phyloP scores from a whole-genome alignment of 2,329 filamentous ascomycete genomes.

The Reticulascus tulasneorum region DNA sequence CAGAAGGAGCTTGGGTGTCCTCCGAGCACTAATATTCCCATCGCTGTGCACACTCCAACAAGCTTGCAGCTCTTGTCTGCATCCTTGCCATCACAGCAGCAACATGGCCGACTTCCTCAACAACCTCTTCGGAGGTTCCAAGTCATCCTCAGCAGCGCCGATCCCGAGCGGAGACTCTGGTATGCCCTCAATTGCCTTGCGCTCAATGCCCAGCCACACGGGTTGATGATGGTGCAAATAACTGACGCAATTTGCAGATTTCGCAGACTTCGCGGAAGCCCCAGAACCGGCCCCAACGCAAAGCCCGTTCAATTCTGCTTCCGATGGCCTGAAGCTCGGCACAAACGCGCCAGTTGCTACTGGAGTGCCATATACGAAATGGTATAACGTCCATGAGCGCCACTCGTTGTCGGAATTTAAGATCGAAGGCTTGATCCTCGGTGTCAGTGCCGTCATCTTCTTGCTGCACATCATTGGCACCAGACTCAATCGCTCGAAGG shows the following conservation, averaged over 20 bases:
- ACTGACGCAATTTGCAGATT: slow-evolving; percentile 57
- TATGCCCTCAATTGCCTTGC: slow-evolving; percentile 35
- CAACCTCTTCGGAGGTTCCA: slow-evolving; percentile 65
- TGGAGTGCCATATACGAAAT: slow-evolving; percentile 74
- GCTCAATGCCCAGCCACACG: no score
- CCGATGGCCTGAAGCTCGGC: slow-evolving; percentile 41
- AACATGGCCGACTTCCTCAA: slow-evolving; percentile 60
- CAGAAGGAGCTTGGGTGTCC: slow-evolving; percentile 5
- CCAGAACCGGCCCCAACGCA: slow-evolving; percentile 60
- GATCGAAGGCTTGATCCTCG: slow-evolving; percentile 78
- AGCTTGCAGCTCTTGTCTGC: slow-evolving; percentile 14
- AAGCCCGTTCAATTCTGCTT: slow-evolving; percentile 30
- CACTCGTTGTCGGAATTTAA: slow-evolving; percentile 80
- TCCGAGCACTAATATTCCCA: slow-evolving; percentile 13
- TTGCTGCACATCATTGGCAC: slow-evolving; percentile 78
- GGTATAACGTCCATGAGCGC: slow-evolving; percentile 96
- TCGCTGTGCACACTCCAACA: slow-evolving; percentile 10
- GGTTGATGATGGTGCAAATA: no score
- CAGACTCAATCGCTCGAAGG: slow-evolving; percentile 73
- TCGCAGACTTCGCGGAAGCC: slow-evolving; percentile 85
- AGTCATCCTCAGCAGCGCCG: slow-evolving; percentile 51
- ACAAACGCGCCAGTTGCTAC: slow-evolving; percentile 42
- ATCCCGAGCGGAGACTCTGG: slow-evolving; percentile 57
- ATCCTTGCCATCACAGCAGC: slow-evolving; percentile 17
- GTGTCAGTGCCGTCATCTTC: slow-evolving; percentile 70